Conservation (phyloP, 2,329 filamentous ascomycete species). For the Colletotrichum sp. region DNA sequence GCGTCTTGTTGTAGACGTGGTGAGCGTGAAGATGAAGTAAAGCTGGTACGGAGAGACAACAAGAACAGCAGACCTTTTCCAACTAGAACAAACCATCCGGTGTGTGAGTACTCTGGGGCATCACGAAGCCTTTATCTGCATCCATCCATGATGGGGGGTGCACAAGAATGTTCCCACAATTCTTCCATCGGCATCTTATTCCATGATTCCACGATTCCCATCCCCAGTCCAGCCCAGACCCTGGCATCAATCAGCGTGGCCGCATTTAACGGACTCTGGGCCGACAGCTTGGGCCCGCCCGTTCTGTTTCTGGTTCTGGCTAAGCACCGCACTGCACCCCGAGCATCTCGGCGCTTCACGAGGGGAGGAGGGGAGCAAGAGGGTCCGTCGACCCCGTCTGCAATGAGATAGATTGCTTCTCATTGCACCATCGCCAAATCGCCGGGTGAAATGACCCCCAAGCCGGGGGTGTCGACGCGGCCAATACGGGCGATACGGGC, state of each 20-base stretch:
- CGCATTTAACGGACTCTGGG: neutral
- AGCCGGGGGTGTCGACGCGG: neutral
- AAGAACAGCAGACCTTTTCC: neutral
- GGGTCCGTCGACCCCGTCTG: neutral
- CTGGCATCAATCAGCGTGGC: neutral
- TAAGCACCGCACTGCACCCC: neutral
- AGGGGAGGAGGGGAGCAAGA: neutral
- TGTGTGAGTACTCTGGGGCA: constrained; percentile 6
- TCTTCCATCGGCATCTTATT: neutral
- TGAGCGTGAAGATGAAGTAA: neutral
- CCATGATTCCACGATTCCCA: constrained; percentile 1
- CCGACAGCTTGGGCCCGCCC: neutral
- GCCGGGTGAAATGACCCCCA: neutral
- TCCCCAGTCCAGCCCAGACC: neutral
- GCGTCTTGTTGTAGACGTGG: neutral
- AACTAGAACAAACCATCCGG: neutral
- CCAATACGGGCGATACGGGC: neutral
- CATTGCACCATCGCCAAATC: neutral
- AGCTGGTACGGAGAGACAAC: neutral
- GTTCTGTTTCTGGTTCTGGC: neutral
- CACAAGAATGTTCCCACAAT: neutral
- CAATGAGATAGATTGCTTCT: constrained; percentile 6
- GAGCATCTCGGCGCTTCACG: neutral
- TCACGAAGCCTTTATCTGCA: constrained; percentile 19
- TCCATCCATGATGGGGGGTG: neutral